Evolutionary conservation across 1,284 basidiomycete species (phyloP), one percentile per base, ranked within the genome.

Genomic region (Tranzscheliella williamsii): DNA sequence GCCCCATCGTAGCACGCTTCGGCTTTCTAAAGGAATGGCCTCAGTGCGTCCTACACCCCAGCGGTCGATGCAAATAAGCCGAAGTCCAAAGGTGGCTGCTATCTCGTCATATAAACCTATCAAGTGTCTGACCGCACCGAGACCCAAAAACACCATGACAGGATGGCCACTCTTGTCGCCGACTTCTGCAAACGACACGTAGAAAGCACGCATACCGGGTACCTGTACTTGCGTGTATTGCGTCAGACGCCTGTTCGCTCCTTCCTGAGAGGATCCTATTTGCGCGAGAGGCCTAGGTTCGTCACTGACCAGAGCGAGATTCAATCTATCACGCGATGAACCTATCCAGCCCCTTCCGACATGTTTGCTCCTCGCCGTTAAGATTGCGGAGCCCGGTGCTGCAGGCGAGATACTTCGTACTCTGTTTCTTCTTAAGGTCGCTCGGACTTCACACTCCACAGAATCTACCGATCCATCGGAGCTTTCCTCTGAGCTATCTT

Each of bases 21-120:
- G 64, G 16, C 78, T 83, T 2, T 86, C 83, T 26, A 85, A 83
- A 12, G 87, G 84, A 41, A 84, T 81, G 50, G 88, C 86, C 26
- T 89, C 79, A 13, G 83, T 95, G 42, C 87, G 85, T 38, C 94
- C 94, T 6, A 96, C 82, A 7, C 94, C 94, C 94, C 94, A 97
- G 33, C 94, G 85, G 78, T 98, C 94, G 66, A 98, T 87, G 40
- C 93, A 94, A 69, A 98, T 91, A 38, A 98, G 81, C 37, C 94
- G 82, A 22, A 98, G 82, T 1, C 87, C 87, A 48, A 95, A 79
- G 40, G 87, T 88, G 52, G 87, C 85, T 12, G 94, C 94, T 84
- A 97, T 88, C 75, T 97, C 94, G 76, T 97, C 93, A 77, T 94
- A 97, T 30, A 97, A 79, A 5, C 90, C 92, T 81, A 95, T 87